Percentiles rank a stretch among this genome's conserved stretches.
phyloP scores from a whole-genome alignment of 176 grass and related monocot genomes.

The Calamus simplicifolius region DNA sequence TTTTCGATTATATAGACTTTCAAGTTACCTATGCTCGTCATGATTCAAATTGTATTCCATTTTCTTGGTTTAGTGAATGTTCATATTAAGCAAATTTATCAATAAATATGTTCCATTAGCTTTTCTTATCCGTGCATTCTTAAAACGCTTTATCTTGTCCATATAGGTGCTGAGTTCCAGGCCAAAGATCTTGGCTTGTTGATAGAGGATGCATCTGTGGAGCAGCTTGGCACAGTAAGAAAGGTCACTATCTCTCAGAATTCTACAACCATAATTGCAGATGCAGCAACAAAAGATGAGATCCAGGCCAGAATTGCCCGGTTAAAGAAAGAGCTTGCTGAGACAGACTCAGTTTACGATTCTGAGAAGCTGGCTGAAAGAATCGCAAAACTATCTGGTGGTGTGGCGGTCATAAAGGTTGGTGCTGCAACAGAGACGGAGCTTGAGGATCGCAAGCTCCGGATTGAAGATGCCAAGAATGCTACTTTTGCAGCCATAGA shows the following conservation, averaged over 20 bases:
- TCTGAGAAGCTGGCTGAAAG: constrained; percentile 6
- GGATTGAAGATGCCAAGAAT: constrained; percentile 8
- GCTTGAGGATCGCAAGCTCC: constrained; percentile 2
- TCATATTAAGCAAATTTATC: no score
- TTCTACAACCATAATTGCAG: constrained; percentile 1
- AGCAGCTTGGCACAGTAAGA: constrained; percentile 5
- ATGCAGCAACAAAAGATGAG: constrained; percentile 8
- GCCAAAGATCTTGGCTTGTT: constrained; percentile 4
- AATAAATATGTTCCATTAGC: no score
- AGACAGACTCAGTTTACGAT: constrained; percentile 10
- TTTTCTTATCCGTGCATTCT: no score
- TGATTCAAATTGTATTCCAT: no score
- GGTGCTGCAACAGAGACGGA: constrained; percentile 14
- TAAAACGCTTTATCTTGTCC: no score
- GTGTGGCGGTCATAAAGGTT: constrained; percentile 5
- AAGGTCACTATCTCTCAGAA: constrained; percentile 1
- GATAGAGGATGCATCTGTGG: constrained; percentile 1
- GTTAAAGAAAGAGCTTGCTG: constrained; percentile 6
- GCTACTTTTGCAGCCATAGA: constrained; percentile 13
- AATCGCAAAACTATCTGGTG: constrained; percentile 5
- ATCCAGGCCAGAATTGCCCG: constrained; percentile 10
- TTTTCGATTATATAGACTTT: no score
- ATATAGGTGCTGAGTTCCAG: constrained; percentile 1
- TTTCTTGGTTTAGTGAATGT: no score
- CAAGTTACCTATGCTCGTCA: no score